Base-by-base conservation (phyloP, 805 yeast species). In the Cyberlindnera suaveolens region DNA sequence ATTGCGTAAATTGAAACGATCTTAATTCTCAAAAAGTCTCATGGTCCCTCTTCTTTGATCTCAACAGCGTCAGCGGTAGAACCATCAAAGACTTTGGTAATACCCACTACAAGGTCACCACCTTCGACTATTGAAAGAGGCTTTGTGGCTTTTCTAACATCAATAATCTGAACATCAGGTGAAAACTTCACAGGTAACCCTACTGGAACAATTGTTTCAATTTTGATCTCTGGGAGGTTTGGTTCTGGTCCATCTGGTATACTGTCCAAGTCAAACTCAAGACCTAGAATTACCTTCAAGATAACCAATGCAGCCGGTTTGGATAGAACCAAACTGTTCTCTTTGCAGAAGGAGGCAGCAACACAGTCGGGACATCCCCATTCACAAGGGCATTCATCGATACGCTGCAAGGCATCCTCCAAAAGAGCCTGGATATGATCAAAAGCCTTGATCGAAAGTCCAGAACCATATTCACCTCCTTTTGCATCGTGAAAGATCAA, bases 301-400 rank as follows among this genome's bases (percentile, higher is more conserved):
- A 91, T 77, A 2, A 91, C 70, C 13, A 75, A 64, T 0, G 96
- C 88, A 0, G 93, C 98, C 11, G 85, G 82, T 54, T 91, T 93
- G 0, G 97, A 88, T 49, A 91, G 66, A 6, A 93, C 98, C 42
- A 83, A 65, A 56, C 83, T 80, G 51, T 75, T 75, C 62, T 93
- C 99, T 43, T 80, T 78, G 64, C 99, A 93, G 41, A 75, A 77
- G 0, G 85, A 66, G 1, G 86, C 83, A 3, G 93, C 85, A n/a
- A 89, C 83, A 67, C 99, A 93, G 37, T 78, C 76, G 0, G 95
- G 95, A 54, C 77, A 72, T 5, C 77, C 77, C 73, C 82, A 78
- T 6, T 80, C 80, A 62, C 86, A 80, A 1, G 71, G 70, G 60
- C 99, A 93, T 14, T 68, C 71, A 26, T 71, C 68, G 0, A 90